These are phyloP conservation scores for Parmelia sp. DNA, from an alignment of 495 filamentous ascomycete genomes.

Conservation along the genomic window DNA sequence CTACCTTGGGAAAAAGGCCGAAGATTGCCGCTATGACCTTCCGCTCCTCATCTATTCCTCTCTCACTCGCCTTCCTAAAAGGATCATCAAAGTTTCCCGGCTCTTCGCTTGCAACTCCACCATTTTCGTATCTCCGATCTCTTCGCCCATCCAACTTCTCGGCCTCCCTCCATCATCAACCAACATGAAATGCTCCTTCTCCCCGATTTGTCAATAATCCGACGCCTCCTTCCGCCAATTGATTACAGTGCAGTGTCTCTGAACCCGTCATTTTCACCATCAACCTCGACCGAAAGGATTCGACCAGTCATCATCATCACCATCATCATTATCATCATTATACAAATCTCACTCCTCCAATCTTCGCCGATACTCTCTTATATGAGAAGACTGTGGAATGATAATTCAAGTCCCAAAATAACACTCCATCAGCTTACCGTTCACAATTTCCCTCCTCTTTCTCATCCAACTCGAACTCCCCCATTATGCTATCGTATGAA, in stretches of 20 bases:
- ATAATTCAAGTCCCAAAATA: background rate
- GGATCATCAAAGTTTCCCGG: background rate
- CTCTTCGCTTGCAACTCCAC: background rate
- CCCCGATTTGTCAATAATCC: background rate
- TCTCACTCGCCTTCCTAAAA: background rate
- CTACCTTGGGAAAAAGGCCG: background rate
- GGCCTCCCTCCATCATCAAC: background rate
- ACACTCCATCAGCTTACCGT: background rate
- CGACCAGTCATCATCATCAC: too few species aligned
- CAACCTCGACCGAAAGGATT: background rate
- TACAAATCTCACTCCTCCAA: background rate
- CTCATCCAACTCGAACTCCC: background rate
- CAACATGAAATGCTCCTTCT: background rate
- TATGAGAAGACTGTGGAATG: background rate
- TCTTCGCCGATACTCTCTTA: background rate
- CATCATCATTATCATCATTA: background rate
- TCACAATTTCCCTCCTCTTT: background rate
- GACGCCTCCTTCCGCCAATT: background rate
- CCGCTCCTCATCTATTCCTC: background rate
- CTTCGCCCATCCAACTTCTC: background rate
- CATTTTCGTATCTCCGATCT: background rate
- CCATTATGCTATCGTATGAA: background rate
- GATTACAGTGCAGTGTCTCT: background rate
- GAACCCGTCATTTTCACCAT: background rate
- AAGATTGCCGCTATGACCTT: background rate